Evolutionary conservation across 2,329 filamentous ascomycete genomes (phyloP).

Genomic region (Aureobasidium sp.): DNA sequence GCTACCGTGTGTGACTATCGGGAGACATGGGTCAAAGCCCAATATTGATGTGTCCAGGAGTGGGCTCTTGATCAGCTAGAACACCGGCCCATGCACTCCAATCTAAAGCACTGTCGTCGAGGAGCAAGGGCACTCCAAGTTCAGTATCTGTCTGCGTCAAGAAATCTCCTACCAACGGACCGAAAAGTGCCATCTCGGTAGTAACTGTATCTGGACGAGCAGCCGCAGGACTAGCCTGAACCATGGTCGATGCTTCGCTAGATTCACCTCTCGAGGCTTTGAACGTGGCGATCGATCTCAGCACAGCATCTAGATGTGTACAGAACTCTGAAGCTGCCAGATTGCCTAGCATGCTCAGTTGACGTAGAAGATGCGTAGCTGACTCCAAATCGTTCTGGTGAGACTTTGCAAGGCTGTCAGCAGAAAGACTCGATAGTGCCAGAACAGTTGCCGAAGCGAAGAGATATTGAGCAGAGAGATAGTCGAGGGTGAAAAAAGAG

Average conservation of each 20-base stretch:
- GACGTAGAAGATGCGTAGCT: conserved; percentile 33
- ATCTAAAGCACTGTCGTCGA: conserved; percentile 10
- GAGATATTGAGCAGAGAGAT: conserved; percentile 42
- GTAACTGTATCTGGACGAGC: conserved; percentile 6
- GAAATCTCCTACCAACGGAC: conserved; percentile 10
- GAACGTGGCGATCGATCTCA: conserved; percentile 10
- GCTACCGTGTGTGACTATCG: not conserved
- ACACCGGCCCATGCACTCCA: conserved; percentile 11
- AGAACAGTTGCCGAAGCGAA: conserved; percentile 42
- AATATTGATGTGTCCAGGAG: conserved; percentile 10
- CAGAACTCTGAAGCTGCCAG: conserved; percentile 37
- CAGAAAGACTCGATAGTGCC: conserved; percentile 37
- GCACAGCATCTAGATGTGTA: conserved; percentile 32
- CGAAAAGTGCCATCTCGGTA: conserved; percentile 11
- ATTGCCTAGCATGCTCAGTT: conserved; percentile 36
- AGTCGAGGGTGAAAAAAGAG: conserved; percentile 42
- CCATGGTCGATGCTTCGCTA: not conserved
- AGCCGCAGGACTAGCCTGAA: not conserved
- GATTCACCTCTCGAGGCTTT: conserved; percentile 1
- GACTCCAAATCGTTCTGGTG: conserved; percentile 37
- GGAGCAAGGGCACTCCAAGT: conserved; percentile 6
- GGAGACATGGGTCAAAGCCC: not conserved
- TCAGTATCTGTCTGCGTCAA: conserved; percentile 14
- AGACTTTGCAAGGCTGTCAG: conserved; percentile 25
- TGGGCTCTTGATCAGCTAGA: conserved; percentile 8